These are phyloP conservation scores for Podospora australis DNA, from an alignment of 495 filamentous ascomycete species.

Conservation along the genomic window DNA sequence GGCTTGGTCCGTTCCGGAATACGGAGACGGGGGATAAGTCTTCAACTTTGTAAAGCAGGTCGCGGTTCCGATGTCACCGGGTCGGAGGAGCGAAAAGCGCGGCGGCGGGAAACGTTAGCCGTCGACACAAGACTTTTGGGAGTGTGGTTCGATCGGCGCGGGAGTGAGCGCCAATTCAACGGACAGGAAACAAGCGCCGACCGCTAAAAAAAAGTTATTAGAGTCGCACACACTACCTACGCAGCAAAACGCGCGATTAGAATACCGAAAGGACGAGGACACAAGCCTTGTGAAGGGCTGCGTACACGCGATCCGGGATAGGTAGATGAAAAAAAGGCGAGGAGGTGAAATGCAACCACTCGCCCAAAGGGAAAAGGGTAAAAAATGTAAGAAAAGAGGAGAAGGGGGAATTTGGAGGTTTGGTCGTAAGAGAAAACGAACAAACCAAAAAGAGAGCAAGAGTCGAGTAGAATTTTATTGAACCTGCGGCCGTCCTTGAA, in stretches of 20 bases:
- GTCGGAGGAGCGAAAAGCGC: conserved; percentile 1
- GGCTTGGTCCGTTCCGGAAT: neutral
- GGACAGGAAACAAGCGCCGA: conserved; percentile 3
- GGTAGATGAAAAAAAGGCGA: neutral
- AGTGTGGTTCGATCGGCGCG: conserved; percentile 1
- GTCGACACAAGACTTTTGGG: neutral
- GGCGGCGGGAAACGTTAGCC: conserved; percentile 16
- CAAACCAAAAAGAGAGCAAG: neutral
- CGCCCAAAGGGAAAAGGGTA: neutral
- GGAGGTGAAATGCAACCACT: neutral
- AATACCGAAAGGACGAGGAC: neutral
- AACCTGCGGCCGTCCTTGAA: neutral
- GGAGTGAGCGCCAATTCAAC: conserved; percentile 3
- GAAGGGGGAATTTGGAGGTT: neutral
- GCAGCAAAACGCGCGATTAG: neutral
- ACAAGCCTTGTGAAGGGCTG: neutral
- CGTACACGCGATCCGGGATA: neutral
- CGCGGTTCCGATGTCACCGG: conserved; percentile 1
- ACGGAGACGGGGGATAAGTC: neutral
- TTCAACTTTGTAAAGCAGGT: neutral
- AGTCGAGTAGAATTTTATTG: conserved; percentile 10
- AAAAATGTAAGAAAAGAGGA: neutral
- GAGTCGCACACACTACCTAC: neutral
- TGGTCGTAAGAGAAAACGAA: neutral
- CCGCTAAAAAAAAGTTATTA: neutral